Conservation (phyloP, 805 yeast species). For the Spathaspora passalidarum region DNA sequence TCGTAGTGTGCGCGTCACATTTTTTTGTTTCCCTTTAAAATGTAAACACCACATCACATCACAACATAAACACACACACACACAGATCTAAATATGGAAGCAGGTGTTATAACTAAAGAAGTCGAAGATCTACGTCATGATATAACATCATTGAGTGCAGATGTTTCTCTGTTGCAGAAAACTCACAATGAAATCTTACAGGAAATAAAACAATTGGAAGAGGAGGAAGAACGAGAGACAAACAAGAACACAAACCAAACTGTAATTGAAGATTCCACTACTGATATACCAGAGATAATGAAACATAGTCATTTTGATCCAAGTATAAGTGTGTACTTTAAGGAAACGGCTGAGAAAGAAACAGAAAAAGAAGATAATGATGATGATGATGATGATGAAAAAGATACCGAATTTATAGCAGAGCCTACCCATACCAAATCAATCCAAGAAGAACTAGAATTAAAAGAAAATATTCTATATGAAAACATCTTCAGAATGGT, state of each 20-base stretch:
- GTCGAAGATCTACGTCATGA: conserved; percentile 17
- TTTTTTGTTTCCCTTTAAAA: not conserved
- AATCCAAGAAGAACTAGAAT: conserved; percentile 7
- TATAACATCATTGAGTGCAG: conserved; percentile 16
- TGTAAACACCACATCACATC: not conserved
- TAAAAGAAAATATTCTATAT: conserved; percentile 31
- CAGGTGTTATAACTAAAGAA: conserved; percentile 10
- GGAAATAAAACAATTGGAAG: conserved; percentile 11
- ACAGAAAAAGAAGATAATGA: not conserved
- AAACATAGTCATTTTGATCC: conserved; percentile 29
- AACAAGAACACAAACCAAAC: not conserved
- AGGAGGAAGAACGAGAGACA: not conserved
- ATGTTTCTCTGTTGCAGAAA: conserved; percentile 13
- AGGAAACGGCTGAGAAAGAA: not conserved
- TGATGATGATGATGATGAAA: not conserved
- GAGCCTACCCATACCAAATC: not conserved
- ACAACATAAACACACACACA: not conserved
- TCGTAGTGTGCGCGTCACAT: too few relatives aligned
- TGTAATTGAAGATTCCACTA: not conserved
- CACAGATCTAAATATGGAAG: not conserved
- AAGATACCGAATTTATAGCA: not conserved
- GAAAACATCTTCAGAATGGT: conserved; percentile 49
- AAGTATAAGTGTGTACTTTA: conserved; percentile 23
- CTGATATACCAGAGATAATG: conserved; percentile 17
- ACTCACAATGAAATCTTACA: conserved; percentile 11